Evolutionary conservation across 371 early-diverging fungal genomes (phyloP), one percentile per base, ranked within the genome.

Genomic region (Mortierella sp.): DNA sequence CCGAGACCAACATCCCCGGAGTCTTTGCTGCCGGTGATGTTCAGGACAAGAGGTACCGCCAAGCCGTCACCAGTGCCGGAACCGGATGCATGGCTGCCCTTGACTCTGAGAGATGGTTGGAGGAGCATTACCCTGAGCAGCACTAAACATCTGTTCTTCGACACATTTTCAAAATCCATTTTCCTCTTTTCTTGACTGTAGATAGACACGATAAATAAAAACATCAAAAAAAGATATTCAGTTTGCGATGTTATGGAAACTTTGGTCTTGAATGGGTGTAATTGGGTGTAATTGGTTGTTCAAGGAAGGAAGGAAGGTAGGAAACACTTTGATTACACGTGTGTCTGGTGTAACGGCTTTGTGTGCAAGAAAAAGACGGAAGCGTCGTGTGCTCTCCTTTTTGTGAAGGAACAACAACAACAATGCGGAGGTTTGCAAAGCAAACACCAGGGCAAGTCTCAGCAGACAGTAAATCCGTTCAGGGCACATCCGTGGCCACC

Each of bases 21-120:
- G 91, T 99, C 47, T 99, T 98, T 91, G 99, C 99, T 77, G 95
- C 96, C 61, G 99, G 99, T 73, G 99, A 99, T 91, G 99, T 99
- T 48, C 97, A 97, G 87, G 99, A 99, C 86, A 95, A 94, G 87
- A 93, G 89, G 53, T 99, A 99, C 88, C 93, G 99, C 79, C 95
- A 93, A 76, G 93, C 93, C 29, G 87, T 93, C 34, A 92, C 93
- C 70, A 89, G 89, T 58, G 94, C 94, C 68, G 94, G 95, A 67
- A 89, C 92, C 44, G 98, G 99, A 64, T 98, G 99, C 90, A 97
- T 97, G 97, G 97, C 98, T 50, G 97, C 97, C 16, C 87, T 98
- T 50, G 99, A 98, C 86, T 93, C 94, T 85, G 97, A 97, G 88
- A 87, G 93, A 74, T 94, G 90, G 84, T 84, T 93, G 79, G 90